These are phyloP conservation scores for Chalciporus piperatus DNA, from an alignment of 768 basidiomycete species.

Conservation along the genomic window DNA sequence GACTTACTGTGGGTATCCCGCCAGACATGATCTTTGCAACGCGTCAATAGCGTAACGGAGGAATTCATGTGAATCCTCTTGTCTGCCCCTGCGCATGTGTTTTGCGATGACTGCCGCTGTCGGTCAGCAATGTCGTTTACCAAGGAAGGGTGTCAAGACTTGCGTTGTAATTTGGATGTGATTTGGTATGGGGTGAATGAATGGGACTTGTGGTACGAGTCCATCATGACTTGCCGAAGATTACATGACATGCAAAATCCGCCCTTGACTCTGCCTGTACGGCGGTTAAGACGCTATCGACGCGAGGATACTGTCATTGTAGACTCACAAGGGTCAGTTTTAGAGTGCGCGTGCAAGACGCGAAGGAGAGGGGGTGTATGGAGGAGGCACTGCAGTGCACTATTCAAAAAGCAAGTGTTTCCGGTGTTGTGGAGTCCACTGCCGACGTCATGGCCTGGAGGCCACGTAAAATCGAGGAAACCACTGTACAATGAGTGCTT, in stretches of 20 bases:
- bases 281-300: conserved; percentile 3
- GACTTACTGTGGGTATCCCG: conserved; percentile 67
- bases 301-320: not conserved
- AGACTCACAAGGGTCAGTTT: conserved; percentile 56
- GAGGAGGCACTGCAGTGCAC: conserved; percentile 86
- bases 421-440: conserved; percentile 79
- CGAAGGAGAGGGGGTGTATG: conserved; percentile 87
- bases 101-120: conserved; percentile 76
- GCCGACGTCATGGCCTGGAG: conserved; percentile 44
- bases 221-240: conserved; percentile 54
- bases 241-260: conserved; percentile 81
- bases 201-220: conserved; percentile 45
- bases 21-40: conserved; percentile 80
- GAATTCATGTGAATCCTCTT: conserved; percentile 98
- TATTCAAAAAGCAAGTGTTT: conserved; percentile 97
- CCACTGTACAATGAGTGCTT: conserved; percentile 47
- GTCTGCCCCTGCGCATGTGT: conserved; percentile 84
- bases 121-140: conserved; percentile 3
- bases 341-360: conserved; percentile 50
- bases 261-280: conserved; percentile 39
- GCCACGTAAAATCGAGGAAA: conserved; percentile 65
- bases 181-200: conserved; percentile 66
- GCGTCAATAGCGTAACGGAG: conserved; percentile 92
- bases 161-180: conserved; percentile 68
- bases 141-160: conserved; percentile 22